phyloP scores from a whole-genome alignment of 2,329 filamentous ascomycete genomes.

The Orbilia brochopaga region DNA sequence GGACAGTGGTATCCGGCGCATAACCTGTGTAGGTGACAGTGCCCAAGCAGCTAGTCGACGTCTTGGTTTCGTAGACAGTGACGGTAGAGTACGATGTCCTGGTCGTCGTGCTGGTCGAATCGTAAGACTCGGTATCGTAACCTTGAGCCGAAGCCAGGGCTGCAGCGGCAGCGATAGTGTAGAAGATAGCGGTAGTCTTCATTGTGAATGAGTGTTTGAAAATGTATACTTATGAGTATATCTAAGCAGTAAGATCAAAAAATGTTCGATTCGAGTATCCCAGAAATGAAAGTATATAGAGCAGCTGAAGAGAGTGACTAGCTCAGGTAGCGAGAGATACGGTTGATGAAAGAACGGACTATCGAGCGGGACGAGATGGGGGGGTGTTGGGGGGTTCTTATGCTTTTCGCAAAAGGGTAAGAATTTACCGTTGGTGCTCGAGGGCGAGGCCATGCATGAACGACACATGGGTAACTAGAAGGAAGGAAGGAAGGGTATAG shows the following conservation, averaged over 20 bases:
- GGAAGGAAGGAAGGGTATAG: conserved; percentile 22
- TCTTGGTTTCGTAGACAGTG: conserved; percentile 42
- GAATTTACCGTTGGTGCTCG: conserved; percentile 34
- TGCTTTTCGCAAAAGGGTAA: conserved; percentile 39
- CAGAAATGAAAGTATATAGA: conserved; percentile 39
- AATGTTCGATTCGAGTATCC: conserved; percentile 18
- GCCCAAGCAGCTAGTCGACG: conserved; percentile 34
- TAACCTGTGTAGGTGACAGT: conserved; percentile 41
- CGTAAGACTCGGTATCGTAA: conserved; percentile 14
- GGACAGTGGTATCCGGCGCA: conserved; percentile 20
- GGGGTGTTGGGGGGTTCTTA: conserved; percentile 47
- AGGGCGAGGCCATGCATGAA: conserved; percentile 41
- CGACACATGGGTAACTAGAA: conserved; percentile 42
- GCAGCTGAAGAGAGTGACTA: conserved; percentile 42
- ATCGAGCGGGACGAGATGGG: conserved; percentile 47
- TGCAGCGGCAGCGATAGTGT: conserved; percentile 32
- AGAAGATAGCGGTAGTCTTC: conserved; percentile 44
- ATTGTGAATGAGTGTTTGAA: conserved; percentile 50
- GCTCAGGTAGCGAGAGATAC: conserved; percentile 43
- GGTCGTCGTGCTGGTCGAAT: conserved; percentile 38
- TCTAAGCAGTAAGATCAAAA: conserved; percentile 2
- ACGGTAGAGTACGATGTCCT: conserved; percentile 40
- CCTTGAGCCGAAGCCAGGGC: conserved; percentile 39
- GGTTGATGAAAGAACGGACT: conserved; percentile 38
- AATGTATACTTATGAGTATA: background rate